Conservation (phyloP, 1,139 yeast genomes). For the Nakaseomyces uthaithaninus region DNA sequence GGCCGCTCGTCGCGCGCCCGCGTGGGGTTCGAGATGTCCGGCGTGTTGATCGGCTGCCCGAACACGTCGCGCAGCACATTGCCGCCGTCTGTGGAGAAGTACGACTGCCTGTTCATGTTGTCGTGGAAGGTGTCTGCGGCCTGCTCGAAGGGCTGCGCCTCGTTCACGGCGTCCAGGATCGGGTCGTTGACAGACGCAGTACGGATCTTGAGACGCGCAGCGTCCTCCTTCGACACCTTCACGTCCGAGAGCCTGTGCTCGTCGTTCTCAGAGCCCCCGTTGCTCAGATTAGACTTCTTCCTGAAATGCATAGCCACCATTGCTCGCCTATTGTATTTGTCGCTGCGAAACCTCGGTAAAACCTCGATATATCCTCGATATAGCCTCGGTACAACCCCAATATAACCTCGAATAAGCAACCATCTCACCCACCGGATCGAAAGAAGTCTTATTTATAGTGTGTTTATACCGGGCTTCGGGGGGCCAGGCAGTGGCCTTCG, state of each 20-base stretch:
- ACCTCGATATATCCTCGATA: no score
- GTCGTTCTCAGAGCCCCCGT: constrained; percentile 11
- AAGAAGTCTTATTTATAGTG: no score
- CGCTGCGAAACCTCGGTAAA: no score
- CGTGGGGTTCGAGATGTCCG: constrained; percentile 89
- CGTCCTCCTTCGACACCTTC: constrained; percentile 38
- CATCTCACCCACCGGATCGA: no score
- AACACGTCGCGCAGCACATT: constrained; percentile 58
- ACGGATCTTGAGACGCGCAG: constrained; percentile 45
- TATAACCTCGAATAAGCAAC: no score
- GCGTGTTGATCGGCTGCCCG: constrained; percentile 65
- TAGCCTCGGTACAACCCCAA: no score
- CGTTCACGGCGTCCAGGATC: constrained; percentile 81
- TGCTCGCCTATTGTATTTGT: background rate
- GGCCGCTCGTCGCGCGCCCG: constrained; percentile 93
- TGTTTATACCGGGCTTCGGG: no score
- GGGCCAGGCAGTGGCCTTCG: no score
- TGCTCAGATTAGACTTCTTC: constrained; percentile 22
- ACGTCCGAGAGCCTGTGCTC: constrained; percentile 16
- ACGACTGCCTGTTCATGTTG: constrained; percentile 28
- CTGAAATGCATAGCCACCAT: constrained; percentile 22
- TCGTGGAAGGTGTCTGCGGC: constrained; percentile 37
- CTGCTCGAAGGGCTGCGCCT: constrained; percentile 92
- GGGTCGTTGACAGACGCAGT: constrained; percentile 74
- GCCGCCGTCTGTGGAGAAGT: constrained; percentile 27